Percentiles rank a stretch among this genome's conserved stretches.
These are phyloP conservation scores for Tillandsia leiboldiana DNA, from an alignment of 176 grass and related monocot species.

Conservation along the genomic window DNA sequence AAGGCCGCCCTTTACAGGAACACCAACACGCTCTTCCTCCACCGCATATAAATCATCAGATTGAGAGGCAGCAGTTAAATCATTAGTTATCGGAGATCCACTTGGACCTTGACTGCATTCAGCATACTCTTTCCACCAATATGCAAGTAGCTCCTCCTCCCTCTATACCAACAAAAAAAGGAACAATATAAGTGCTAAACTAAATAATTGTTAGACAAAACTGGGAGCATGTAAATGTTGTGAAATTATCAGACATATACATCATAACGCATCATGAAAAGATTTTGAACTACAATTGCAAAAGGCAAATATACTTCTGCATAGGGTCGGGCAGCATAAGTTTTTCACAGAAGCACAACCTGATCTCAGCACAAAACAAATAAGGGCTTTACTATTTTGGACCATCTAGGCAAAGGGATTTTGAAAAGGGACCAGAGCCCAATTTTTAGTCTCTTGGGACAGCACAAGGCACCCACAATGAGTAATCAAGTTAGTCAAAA, in stretches of 20 bases:
- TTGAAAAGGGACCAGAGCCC: too few relatives aligned
- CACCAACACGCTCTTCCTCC: constrained; percentile 87
- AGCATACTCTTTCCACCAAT: constrained; percentile 97
- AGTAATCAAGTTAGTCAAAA: too few relatives aligned
- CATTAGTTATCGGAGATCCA: constrained; percentile 26
- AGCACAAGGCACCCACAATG: too few relatives aligned
- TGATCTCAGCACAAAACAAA: too few relatives aligned
- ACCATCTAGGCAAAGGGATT: too few relatives aligned
- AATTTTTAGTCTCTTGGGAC: too few relatives aligned
- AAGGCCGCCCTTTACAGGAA: constrained; percentile 92
- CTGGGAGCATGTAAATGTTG: too few relatives aligned
- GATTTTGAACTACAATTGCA: not conserved
- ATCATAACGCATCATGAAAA: not conserved
- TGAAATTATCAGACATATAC: not conserved
- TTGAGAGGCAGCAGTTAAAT: constrained; percentile 15
- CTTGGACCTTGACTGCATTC: constrained; percentile 84
- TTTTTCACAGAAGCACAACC: not conserved
- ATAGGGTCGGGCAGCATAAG: not conserved
- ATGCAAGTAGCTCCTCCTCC: constrained; percentile 71
- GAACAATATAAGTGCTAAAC: not conserved
- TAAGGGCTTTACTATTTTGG: too few relatives aligned
- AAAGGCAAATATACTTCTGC: not conserved
- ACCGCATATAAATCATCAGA: constrained; percentile 53
- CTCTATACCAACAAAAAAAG: constrained; percentile 27
- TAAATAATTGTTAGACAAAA: too few relatives aligned